These are phyloP conservation scores for Scutellaria baicalensis DNA, from an alignment of 257 asterid species.

Conservation along the genomic window DNA sequence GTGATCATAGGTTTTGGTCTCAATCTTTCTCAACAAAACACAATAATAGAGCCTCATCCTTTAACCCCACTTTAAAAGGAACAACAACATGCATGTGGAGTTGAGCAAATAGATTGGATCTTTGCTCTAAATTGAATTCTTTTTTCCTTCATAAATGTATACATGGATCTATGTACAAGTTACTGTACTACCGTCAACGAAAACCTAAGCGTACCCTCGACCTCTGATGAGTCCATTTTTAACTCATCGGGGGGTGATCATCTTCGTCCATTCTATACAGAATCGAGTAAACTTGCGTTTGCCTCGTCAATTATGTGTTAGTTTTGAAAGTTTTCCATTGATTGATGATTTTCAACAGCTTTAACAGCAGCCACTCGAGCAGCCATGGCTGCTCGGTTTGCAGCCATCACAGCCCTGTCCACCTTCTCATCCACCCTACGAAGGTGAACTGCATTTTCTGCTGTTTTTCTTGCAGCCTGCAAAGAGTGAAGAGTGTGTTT, in stretches of 20 bases:
- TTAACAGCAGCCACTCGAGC: conserved; percentile 60
- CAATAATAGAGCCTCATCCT: conserved; percentile 21
- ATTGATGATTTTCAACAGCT: conserved; percentile 46
- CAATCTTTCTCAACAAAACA: conserved; percentile 19
- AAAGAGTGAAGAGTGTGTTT: neutral
- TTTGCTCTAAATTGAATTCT: conserved; percentile 10
- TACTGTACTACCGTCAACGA: conserved; percentile 16
- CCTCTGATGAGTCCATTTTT: conserved; percentile 31
- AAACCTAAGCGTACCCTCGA: conserved; percentile 21
- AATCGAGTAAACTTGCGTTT: conserved; percentile 21
- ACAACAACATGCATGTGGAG: conserved; percentile 1
- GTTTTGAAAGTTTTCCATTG: conserved; percentile 34
- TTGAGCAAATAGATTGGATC: neutral
- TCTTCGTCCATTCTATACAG: neutral
- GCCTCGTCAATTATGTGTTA: conserved; percentile 19
- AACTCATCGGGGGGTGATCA: conserved; percentile 35
- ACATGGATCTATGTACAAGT: conserved; percentile 42
- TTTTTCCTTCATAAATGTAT: conserved; percentile 16
- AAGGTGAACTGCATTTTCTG: conserved; percentile 48
- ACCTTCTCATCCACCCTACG: conserved; percentile 63
- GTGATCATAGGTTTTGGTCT: conserved; percentile 14
- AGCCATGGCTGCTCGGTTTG: conserved; percentile 59
- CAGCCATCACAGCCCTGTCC: conserved; percentile 54
- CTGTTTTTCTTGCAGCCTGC: conserved; percentile 71
- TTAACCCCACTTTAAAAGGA: conserved; percentile 17